Evolutionary conservation across 495 filamentous ascomycete species (phyloP).

Genomic region (Hypoxylon fuscum): DNA sequence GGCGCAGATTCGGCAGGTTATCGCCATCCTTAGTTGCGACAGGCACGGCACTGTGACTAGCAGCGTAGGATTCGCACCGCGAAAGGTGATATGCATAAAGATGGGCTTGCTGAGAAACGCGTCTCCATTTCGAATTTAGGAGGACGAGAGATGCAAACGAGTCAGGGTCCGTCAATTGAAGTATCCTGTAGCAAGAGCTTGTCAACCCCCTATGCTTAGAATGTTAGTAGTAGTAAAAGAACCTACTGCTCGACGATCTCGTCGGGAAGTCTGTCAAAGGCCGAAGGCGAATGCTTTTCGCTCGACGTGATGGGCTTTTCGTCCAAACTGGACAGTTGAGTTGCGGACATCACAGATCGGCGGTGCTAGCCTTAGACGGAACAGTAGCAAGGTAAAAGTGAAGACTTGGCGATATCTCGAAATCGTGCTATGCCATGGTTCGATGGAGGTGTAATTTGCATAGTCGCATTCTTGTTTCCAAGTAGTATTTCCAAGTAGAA

Average conservation of each 20-base stretch:
- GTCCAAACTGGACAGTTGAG: conserved; percentile 24
- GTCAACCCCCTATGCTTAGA: conserved; percentile 14
- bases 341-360: conserved; percentile 27
- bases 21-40: conserved; percentile 59
- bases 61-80: conserved; percentile 72
- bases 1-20: conserved; percentile 66
- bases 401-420: conserved; percentile 10
- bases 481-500: not conserved
- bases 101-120: conserved; percentile 71
- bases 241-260: conserved; percentile 63
- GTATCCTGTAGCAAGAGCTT: conserved; percentile 64
- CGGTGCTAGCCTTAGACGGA: not conserved
- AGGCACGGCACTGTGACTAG: conserved; percentile 57
- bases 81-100: conserved; percentile 82
- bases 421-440: conserved; percentile 28
- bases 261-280: conserved; percentile 57
- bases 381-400: conserved; percentile 14
- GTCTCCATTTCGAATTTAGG: conserved; percentile 81
- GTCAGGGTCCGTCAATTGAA: conserved; percentile 76
- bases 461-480: conserved; percentile 3
- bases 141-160: conserved; percentile 84
- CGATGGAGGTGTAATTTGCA: conserved; percentile 4
- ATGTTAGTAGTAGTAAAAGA: not conserved
- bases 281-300: conserved; percentile 35
- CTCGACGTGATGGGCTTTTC: conserved; percentile 43